Evolutionary conservation across 345 rosid genomes (phyloP), one percentile per base, ranked within the genome.

Genomic region (Populus davidiana): DNA sequence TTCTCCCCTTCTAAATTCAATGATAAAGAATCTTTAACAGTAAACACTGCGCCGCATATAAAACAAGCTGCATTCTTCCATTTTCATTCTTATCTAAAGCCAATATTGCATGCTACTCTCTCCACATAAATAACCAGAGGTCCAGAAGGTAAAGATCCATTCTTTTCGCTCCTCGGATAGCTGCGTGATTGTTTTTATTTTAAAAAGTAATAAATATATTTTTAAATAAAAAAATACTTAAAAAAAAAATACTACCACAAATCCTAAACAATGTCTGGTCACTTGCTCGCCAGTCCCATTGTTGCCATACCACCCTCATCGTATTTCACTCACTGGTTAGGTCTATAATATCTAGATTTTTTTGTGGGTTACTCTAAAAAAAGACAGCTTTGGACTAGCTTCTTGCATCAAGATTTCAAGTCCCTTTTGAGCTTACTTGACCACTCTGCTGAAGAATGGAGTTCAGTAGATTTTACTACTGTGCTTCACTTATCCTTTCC

Each of bases 401-500:
- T 9, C 64, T 59, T 59, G 64, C 64, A 59, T 59, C 64, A 59
- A n/a, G 29, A 59, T 59, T 59, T 59, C 29, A 59, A n/a, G 64
- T 1, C 64, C 29, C 64, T 59, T 23, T 23, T 59, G 29, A 59
- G 64, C 64, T 56, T 11, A n/a, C 63, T 59, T n/a, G 64, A 59
- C 29, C 29, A 59, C 29, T 59, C 63, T 59, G 5, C 29, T 23
- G 64, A 59, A 59, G 64, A 9, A 71, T 80, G 83, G 76, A 67
- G 21, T 54, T 2, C 52, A 29, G 33, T 69, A 69, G 67, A 67
- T 73, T 72, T 71, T 31, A 36, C 78, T 64, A 2, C 75, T 49
- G 1, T 35, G 65, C 79, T 41, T 71, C 67, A 9, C 67, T 79
- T 1, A 33, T 86, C 41, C 76, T 88, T 31, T 62, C 72, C 54